Base-by-base conservation (phyloP, 2,329 filamentous ascomycete genomes). In the Botrytis paeoniae region DNA sequence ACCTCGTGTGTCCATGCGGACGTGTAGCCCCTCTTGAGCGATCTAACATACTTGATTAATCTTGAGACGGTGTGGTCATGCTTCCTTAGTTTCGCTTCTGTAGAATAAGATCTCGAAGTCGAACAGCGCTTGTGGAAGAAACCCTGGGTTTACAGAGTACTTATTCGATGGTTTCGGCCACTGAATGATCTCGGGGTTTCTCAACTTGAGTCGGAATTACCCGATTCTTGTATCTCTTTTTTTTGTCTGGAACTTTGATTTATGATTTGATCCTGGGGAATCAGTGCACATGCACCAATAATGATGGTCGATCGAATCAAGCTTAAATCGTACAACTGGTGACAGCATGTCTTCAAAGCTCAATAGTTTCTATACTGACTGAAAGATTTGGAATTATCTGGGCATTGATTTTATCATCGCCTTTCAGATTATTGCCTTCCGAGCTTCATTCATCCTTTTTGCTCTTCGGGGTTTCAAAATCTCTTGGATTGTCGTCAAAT, bases 201-300 rank as follows among this genome's bases (percentile, higher is more conserved):
- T 54, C n/a, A 41, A 57, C 65, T 68, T 41, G 65, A 54, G 37
- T 68, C 5, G 35, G 48, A 57, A 68, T 41, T 68, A 57, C 48
- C 48, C 35, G 25, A 20, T 57, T 68, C 64, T 39, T 12, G 45
- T 54, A 57, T 29, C 32, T 57, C 8, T 39, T 68, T 57, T 41
- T 8, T n/a, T 16, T 6, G 8, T 20, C 20, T 41, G 37, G 5
- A 20, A 1, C 25, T 39, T 10, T 10, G 14, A 20, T 18, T 29
- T 29, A 29, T 54, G 6, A 8, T 54, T 16, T n/a, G 3, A 7
- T 20, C 10, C 32, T 18, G 4, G 18, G 16, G 10, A 20, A 8
- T 0, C 16, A 39, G 43, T 51, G 22, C 2, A 4, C 2, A 39
- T 39, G 20, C 12, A 29, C 0, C 22, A 51, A 48, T n/a, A 45